Percentiles rank a stretch among this genome's conserved stretches.
Conservation (phyloP, 2,329 filamentous ascomycete species). For the Thermothelomyces thermophilus region DNA sequence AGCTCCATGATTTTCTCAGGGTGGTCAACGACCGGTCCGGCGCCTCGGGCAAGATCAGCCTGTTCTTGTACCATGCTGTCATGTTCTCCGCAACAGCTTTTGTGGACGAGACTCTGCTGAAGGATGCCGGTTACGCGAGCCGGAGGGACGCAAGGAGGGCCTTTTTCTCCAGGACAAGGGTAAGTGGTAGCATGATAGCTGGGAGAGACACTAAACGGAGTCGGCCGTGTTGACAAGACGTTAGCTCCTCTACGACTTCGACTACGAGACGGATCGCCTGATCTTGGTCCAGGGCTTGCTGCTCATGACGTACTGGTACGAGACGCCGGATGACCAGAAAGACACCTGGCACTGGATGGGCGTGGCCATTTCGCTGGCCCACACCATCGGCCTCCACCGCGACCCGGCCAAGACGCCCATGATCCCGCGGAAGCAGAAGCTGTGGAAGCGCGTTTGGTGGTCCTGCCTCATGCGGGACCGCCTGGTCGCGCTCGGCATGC, state of each 20-base stretch:
- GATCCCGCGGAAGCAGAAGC: constrained; percentile 63
- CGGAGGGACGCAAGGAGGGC: constrained; percentile 78
- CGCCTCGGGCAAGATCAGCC: constrained; percentile 63
- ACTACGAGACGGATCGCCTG: constrained; percentile 87
- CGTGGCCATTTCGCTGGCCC: constrained; percentile 83
- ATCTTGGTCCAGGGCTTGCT: constrained; percentile 81
- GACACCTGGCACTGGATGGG: constrained; percentile 99
- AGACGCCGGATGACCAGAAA: constrained; percentile 93
- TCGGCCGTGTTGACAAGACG: constrained; percentile 3
- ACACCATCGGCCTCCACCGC: constrained; percentile 88
- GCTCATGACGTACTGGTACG: constrained; percentile 96
- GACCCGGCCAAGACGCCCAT: constrained; percentile 73
- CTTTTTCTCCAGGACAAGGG: constrained; percentile 83
- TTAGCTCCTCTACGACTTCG: constrained; percentile 84
- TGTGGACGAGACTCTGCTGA: constrained; percentile 71
- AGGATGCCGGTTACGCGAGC: constrained; percentile 67
- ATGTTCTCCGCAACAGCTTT: constrained; percentile 93
- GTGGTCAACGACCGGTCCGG: constrained; percentile 62
- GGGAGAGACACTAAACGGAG: too few species aligned
- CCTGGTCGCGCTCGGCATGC: constrained; percentile 87
- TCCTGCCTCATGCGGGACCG: constrained; percentile 94
- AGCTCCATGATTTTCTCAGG: constrained; percentile 54
- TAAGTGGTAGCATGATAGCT: constrained; percentile 37
- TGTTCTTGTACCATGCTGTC: constrained; percentile 86
- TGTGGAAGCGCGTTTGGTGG: constrained; percentile 98